A percentile compares a stretch with the other conserved stretches of the same genome.
These are phyloP conservation scores for Ogataea nakhonphanomensis DNA, from an alignment of 805 yeast species.

Conservation along the genomic window DNA sequence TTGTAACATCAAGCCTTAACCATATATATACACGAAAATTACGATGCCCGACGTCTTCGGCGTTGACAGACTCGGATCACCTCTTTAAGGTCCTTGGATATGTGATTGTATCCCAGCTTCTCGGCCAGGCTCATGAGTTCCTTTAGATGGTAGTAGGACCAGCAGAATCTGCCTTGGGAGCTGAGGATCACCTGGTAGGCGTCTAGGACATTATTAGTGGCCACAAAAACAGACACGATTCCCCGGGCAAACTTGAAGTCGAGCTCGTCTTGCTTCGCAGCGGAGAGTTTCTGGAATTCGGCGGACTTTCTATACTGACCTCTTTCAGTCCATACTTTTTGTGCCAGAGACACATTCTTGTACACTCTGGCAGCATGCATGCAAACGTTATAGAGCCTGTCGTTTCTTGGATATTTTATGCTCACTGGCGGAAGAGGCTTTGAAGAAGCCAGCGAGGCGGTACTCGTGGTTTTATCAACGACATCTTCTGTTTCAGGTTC, in stretches of 20 bases:
- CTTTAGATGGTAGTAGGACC: constrained; percentile 54
- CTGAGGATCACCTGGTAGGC: constrained; percentile 67
- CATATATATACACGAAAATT: constrained; percentile 3
- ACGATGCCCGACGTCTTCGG: constrained; percentile 14
- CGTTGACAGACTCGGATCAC: constrained; percentile 18
- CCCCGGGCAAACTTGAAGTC: constrained; percentile 71
- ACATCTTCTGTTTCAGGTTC: constrained; percentile 16
- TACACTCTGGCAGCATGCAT: constrained; percentile 62
- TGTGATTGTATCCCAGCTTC: constrained; percentile 41
- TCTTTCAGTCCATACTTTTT: constrained; percentile 71
- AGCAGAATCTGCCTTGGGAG: constrained; percentile 63
- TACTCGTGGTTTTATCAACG: constrained; percentile 17
- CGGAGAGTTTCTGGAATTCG: constrained; percentile 42
- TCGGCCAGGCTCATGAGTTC: constrained; percentile 39
- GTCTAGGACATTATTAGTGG: constrained; percentile 56
- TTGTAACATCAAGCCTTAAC: neutral
- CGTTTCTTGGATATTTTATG: constrained; percentile 38
- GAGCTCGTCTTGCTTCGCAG: constrained; percentile 37
- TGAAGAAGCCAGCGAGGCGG: constrained; percentile 7
- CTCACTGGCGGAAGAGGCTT: constrained; percentile 6
- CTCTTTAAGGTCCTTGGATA: constrained; percentile 28
- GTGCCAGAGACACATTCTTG: constrained; percentile 56
- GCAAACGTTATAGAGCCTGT: constrained; percentile 55
- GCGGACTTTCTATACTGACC: constrained; percentile 63
- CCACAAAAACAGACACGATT: constrained; percentile 60